Conservation (phyloP, 2,329 filamentous ascomycete species). For the Cercospora nicotianae region DNA sequence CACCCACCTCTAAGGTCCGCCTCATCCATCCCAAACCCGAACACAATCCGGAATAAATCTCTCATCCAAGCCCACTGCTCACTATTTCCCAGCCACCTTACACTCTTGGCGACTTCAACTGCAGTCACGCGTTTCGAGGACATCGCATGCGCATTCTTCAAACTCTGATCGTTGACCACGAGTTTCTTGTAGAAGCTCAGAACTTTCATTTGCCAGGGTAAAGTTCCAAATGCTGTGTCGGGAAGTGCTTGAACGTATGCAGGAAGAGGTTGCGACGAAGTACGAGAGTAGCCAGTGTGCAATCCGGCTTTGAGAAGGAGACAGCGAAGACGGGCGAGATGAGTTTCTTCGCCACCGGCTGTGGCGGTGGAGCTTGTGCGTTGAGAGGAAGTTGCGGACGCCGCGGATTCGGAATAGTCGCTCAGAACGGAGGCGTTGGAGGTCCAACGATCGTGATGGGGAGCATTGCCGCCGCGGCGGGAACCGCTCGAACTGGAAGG, state of each 20-base stretch:
- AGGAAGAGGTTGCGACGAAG: slow-evolving; percentile 59
- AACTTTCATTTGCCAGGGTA: slow-evolving; percentile 68
- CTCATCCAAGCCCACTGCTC: slow-evolving; percentile 75
- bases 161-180: slow-evolving; percentile 69
- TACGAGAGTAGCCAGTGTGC: slow-evolving; percentile 75
- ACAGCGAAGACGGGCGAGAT: slow-evolving; percentile 73
- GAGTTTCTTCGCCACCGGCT: slow-evolving; percentile 69
- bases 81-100: slow-evolving; percentile 70
- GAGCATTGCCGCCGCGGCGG: slow-evolving; percentile 39
- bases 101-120: slow-evolving; percentile 75
- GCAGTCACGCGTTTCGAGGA: slow-evolving; percentile 65
- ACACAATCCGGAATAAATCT: slow-evolving; percentile 81
- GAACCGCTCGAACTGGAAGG: slow-evolving; percentile 54
- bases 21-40: slow-evolving; percentile 80
- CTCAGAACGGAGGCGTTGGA: slow-evolving; percentile 74
- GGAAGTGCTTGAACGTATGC: slow-evolving; percentile 75
- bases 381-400: slow-evolving; percentile 55
- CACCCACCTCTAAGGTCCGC: slow-evolving; percentile 43
- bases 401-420: slow-evolving; percentile 69
- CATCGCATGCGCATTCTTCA: slow-evolving; percentile 57
- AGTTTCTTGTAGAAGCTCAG: slow-evolving; percentile 79
- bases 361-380: slow-evolving; percentile 72
- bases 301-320: slow-evolving; percentile 81
- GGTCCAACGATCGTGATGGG: slow-evolving; percentile 71
- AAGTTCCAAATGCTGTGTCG: slow-evolving; percentile 73